Evolutionary conservation across 2,329 filamentous ascomycete genomes (phyloP).

Genomic region (Lanzia echinophila): DNA sequence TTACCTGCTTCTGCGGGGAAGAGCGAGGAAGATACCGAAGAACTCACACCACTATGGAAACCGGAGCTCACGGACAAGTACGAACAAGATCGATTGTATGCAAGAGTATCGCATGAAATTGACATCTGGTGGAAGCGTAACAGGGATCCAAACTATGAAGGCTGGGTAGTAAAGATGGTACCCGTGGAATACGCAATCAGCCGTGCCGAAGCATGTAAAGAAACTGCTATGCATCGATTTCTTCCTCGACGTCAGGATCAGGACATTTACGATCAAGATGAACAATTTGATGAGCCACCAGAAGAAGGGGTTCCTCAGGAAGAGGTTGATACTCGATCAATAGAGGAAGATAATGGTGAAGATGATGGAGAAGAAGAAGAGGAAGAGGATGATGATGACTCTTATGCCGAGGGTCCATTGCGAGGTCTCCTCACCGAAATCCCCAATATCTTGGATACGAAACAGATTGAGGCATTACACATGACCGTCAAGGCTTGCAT

Average conservation of each 20-base stretch:
- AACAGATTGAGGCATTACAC: constrained; percentile 90
- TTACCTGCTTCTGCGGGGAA: constrained; percentile 4
- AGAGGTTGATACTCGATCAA: constrained; percentile 39
- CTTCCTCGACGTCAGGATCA: constrained; percentile 28
- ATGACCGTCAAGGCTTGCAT: constrained; percentile 98
- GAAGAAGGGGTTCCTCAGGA: constrained; percentile 37
- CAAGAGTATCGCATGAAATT: constrained; percentile 56
- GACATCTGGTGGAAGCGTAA: constrained; percentile 59
- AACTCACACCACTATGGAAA: constrained; percentile 28
- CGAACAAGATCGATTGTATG: constrained; percentile 52
- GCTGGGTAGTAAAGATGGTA: constrained; percentile 53
- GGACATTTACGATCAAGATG: constrained; percentile 42
- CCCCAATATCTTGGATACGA: constrained; percentile 86
- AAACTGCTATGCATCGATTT: constrained; percentile 49
- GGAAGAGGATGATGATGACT: constrained; percentile 67
- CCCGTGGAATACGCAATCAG: constrained; percentile 52
- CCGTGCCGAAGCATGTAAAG: constrained; percentile 51
- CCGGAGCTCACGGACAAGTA: constrained; percentile 47
- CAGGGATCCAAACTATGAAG: constrained; percentile 53
- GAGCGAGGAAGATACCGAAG: constrained; percentile 17
- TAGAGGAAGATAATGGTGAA: constrained; percentile 38
- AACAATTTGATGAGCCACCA: constrained; percentile 39
- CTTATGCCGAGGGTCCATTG: constrained; percentile 70
- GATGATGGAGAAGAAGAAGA: constrained; percentile 59
- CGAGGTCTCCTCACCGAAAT: constrained; percentile 87